Percentiles rank a stretch among this genome's conserved stretches.
These are phyloP conservation scores for Clonostachys chloroleuca DNA, from an alignment of 2,329 filamentous ascomycete species.

Conservation along the genomic window DNA sequence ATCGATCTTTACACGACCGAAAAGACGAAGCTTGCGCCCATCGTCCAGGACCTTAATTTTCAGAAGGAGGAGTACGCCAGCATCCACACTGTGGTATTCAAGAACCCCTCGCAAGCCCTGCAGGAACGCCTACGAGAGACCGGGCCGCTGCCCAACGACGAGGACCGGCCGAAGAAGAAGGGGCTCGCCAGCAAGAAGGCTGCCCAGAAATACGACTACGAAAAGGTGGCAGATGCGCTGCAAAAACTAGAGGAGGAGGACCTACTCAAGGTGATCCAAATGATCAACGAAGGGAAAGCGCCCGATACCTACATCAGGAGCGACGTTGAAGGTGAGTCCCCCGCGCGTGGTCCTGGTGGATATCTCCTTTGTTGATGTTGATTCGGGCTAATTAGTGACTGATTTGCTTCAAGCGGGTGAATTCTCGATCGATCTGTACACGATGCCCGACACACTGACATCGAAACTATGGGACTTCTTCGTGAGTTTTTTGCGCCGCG, in stretches of 20 bases:
- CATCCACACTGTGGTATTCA: slow-evolving; percentile 78
- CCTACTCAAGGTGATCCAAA: slow-evolving; percentile 88
- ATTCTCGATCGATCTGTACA: slow-evolving; percentile 97
- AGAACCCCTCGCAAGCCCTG: slow-evolving; percentile 87
- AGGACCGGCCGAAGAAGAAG: slow-evolving; percentile 55
- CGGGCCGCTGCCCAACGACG: slow-evolving; percentile 76
- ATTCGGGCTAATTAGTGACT: slow-evolving; percentile 13
- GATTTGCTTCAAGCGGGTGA: slow-evolving; percentile 66
- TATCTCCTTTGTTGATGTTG: background rate
- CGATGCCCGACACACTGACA: slow-evolving; percentile 83
- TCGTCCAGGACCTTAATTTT: slow-evolving; percentile 93
- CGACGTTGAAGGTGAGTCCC: slow-evolving; percentile 80
- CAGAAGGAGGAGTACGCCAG: slow-evolving; percentile 75
- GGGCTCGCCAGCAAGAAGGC: slow-evolving; percentile 71
- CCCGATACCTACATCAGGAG: slow-evolving; percentile 96
- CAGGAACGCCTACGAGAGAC: slow-evolving; percentile 76
- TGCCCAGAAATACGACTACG: slow-evolving; percentile 74
- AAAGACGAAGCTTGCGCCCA: slow-evolving; percentile 72
- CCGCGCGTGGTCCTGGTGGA: slow-evolving; percentile 1
- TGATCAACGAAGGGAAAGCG: slow-evolving; percentile 96
- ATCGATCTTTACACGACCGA: slow-evolving; percentile 80
- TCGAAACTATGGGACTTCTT: slow-evolving; percentile 94
- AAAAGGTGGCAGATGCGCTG: slow-evolving; percentile 91
- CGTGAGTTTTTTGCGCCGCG: slow-evolving; percentile 25
- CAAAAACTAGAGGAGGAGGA: slow-evolving; percentile 91